Evolutionary conservation across 1,284 basidiomycete genomes (phyloP).

Genomic region (Sanguinoderma infundibulare): DNA sequence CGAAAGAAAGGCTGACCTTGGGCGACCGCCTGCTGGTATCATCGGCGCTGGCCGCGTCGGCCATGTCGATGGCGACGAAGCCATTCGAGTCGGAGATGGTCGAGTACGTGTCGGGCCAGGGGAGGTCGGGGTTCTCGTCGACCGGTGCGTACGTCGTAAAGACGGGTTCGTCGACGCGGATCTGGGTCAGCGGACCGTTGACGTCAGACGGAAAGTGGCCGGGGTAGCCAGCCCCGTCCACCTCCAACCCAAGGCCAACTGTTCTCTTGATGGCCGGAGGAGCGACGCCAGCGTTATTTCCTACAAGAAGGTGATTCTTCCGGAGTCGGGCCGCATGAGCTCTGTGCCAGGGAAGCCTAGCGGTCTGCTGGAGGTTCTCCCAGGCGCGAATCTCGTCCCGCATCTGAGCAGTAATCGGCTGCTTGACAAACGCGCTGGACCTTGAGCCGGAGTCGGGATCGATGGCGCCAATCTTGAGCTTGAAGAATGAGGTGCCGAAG

Average conservation of each 20-base stretch:
- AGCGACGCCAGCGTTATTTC: neutral
- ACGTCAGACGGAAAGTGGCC: neutral
- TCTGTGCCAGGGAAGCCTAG: neutral
- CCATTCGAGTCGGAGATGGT: neutral
- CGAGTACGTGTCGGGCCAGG: neutral
- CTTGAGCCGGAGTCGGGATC: neutral
- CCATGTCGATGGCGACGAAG: neutral
- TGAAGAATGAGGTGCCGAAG: neutral
- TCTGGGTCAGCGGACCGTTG: neutral
- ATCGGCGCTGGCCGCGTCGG: neutral
- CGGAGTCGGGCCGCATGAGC: neutral
- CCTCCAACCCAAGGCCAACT: neutral
- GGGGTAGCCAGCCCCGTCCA: neutral
- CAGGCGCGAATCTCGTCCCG: neutral
- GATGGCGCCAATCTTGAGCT: neutral
- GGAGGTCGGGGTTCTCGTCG: neutral
- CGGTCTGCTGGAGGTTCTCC: neutral
- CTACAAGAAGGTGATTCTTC: constrained; percentile 8
- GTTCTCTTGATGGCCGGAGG: neutral
- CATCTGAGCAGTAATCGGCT: neutral
- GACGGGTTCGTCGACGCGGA: neutral
- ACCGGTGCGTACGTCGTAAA: neutral
- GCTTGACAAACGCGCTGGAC: neutral
- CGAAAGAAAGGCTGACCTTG: neutral
- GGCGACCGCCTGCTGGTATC: neutral